Evolutionary conservation across 1,139 yeast species (phyloP).

Genomic region (Pichiaceae sp.): DNA sequence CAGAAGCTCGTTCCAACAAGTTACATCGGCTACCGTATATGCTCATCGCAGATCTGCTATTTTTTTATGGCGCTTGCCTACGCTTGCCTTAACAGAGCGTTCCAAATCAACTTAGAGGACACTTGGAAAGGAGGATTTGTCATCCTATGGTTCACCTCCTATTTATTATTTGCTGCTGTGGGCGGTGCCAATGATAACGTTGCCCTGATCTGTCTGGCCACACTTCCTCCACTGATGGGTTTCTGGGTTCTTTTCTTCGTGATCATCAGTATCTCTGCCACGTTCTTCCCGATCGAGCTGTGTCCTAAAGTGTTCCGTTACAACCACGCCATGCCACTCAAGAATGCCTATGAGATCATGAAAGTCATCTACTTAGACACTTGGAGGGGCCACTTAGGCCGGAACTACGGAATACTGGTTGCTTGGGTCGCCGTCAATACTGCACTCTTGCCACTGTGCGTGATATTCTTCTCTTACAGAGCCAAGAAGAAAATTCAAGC

Average conservation of each 20-base stretch:
- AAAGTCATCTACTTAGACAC: constrained; percentile 38
- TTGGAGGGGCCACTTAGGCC: constrained; percentile 37
- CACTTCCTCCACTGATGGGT: constrained; percentile 38
- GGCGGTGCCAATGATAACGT: constrained; percentile 43
- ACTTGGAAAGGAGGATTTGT: constrained; percentile 42
- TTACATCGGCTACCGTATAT: constrained; percentile 33
- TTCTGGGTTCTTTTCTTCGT: constrained; percentile 38
- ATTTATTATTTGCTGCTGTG: constrained; percentile 38
- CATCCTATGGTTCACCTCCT: constrained; percentile 39
- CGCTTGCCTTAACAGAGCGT: constrained; percentile 36
- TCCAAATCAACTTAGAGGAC: constrained; percentile 29
- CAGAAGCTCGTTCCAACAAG: constrained; percentile 29
- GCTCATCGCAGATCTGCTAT: constrained; percentile 35
- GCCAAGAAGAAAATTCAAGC: constrained; percentile 15
- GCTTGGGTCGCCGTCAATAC: constrained; percentile 41
- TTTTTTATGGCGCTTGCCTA: constrained; percentile 34
- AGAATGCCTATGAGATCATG: constrained; percentile 37
- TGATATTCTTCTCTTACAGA: constrained; percentile 25
- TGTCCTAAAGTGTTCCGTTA: constrained; percentile 39
- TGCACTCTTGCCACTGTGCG: constrained; percentile 31
- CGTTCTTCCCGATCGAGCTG: constrained; percentile 37
- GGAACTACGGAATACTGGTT: constrained; percentile 36
- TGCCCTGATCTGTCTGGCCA: constrained; percentile 30
- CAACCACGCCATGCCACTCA: constrained; percentile 47
- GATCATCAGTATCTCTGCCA: constrained; percentile 38